Conservation (phyloP, 306 rosid genomes). For the Acacia crassicarpa region DNA sequence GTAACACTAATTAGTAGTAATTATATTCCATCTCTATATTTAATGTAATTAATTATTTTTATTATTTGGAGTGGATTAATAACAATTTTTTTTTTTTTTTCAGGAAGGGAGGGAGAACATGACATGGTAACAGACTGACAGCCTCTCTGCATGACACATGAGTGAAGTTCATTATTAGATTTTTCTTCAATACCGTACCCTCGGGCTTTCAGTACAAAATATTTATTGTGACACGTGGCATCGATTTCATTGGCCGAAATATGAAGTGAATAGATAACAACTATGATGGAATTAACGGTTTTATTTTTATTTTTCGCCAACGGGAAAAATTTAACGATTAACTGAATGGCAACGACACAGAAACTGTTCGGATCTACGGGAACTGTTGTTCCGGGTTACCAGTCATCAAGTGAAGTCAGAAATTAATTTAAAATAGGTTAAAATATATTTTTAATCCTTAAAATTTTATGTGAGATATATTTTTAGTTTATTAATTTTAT, state of each 20-base stretch:
- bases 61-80: too few species aligned
- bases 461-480: too few species aligned
- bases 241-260: neutral
- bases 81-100: too few species aligned
- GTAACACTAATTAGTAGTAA: too few species aligned
- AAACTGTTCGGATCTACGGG: neutral
- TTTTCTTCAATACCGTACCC: neutral
- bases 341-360: neutral
- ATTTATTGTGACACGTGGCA: neutral
- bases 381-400: too few species aligned
- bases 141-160: slow-evolving; percentile 18
- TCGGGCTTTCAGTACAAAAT: neutral
- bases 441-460: too few species aligned
- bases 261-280: neutral
- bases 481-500: too few species aligned
- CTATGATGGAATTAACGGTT: neutral
- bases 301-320: neutral
- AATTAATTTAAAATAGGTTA: too few species aligned
- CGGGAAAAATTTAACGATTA: neutral
- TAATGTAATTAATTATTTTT: too few species aligned
- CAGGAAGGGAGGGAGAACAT: too few species aligned
- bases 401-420: too few species aligned
- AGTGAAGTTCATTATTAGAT: neutral
- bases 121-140: slow-evolving; percentile 31
- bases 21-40: too few species aligned